Evolutionary conservation across 2,329 filamentous ascomycete species (phyloP).

Genomic region (Domatiomyces catenatus): DNA sequence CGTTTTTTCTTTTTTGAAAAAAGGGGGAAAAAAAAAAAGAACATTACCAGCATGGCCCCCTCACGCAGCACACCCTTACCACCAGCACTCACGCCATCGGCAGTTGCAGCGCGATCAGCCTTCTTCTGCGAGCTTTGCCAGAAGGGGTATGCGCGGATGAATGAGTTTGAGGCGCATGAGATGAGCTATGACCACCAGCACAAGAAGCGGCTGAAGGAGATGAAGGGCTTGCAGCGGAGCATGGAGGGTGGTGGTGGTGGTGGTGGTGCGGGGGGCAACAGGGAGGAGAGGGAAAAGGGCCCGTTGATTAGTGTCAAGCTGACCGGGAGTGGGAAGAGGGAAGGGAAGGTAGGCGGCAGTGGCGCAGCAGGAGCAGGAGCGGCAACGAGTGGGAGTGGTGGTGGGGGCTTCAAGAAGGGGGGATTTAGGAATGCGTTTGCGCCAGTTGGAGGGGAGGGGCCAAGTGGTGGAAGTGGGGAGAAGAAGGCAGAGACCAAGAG

Average conservation of each 20-base stretch:
- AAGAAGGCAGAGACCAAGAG: slow-evolving; percentile 30
- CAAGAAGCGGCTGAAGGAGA: slow-evolving; percentile 47
- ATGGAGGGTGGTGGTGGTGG: too few relatives aligned
- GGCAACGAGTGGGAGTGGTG: slow-evolving; percentile 10
- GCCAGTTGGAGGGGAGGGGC: slow-evolving; percentile 16
- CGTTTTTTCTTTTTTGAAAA: too few relatives aligned
- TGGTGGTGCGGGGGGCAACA: too few relatives aligned
- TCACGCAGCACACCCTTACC: slow-evolving; percentile 26
- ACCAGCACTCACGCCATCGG: slow-evolving; percentile 41
- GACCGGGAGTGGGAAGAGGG: slow-evolving; percentile 12
- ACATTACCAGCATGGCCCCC: slow-evolving; percentile 19
- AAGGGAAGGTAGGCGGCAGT: slow-evolving; percentile 43
- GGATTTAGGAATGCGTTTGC: slow-evolving; percentile 66
- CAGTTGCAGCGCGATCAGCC: slow-evolving; percentile 60
- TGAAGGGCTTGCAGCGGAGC: slow-evolving; percentile 28
- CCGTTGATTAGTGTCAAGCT: slow-evolving; percentile 25
- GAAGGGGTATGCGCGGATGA: slow-evolving; percentile 89
- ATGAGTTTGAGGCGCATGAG: slow-evolving; percentile 91
- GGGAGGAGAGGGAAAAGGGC: slow-evolving; percentile 29
- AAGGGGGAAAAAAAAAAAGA: too few relatives aligned
- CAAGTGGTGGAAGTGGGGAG: slow-evolving; percentile 7
- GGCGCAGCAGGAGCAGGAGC: slow-evolving; percentile 16
- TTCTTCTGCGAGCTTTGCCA: slow-evolving; percentile 79
- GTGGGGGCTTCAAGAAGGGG: slow-evolving; percentile 54
- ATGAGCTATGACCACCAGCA: slow-evolving; percentile 91